phyloP scores from a whole-genome alignment of 2,329 filamentous ascomycete species.

The Colletotrichum limetticola region DNA sequence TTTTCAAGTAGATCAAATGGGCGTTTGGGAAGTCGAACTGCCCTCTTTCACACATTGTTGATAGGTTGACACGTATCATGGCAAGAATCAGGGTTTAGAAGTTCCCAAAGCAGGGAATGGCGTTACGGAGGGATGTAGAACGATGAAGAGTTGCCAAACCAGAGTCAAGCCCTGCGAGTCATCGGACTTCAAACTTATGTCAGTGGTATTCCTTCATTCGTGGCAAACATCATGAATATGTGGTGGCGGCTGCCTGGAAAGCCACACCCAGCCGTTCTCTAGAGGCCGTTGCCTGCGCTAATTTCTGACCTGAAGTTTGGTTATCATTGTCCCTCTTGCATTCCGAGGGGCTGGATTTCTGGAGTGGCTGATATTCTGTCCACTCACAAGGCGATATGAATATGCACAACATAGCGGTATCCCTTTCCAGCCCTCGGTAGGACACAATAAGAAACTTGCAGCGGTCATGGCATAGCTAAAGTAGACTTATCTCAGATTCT shows the following conservation, averaged over 20 bases:
- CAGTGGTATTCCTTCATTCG: background rate
- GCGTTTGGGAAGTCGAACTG: background rate
- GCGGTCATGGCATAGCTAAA: background rate
- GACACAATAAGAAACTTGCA: background rate
- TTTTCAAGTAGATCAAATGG: background rate
- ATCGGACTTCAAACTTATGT: background rate
- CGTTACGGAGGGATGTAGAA: background rate
- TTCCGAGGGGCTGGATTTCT: background rate
- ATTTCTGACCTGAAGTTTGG: background rate
- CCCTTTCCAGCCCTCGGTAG: background rate
- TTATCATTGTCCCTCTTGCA: background rate
- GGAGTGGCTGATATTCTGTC: background rate
- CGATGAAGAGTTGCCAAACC: background rate
- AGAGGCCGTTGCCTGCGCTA: background rate
- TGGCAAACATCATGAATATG: background rate
- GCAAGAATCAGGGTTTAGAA: background rate
- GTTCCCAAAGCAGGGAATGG: background rate
- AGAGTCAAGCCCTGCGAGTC: too few species aligned
- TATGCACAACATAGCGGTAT: conserved; percentile 10
- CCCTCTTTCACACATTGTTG: background rate
- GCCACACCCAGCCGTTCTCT: background rate
- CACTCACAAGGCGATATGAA: background rate
- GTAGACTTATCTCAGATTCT: background rate
- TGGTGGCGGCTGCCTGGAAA: background rate
- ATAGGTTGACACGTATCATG: background rate